Percentiles rank a stretch among this genome's conserved stretches.
phyloP scores from a whole-genome alignment of 352 stramenopile genomes.

The Phytophthora pseudosyringae region DNA sequence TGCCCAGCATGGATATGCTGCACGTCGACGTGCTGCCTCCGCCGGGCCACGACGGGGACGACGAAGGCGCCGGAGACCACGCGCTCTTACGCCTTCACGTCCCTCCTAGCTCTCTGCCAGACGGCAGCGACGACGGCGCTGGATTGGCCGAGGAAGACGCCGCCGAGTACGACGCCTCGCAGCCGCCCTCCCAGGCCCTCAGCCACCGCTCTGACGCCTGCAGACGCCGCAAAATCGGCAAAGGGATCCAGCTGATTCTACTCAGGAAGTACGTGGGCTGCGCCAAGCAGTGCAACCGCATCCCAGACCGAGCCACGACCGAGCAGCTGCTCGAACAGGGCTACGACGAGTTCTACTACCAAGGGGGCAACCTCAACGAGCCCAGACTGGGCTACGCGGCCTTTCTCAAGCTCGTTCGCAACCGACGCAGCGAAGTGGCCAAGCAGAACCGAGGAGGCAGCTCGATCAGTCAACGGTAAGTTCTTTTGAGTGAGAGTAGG shows the following conservation, averaged over 20 bases:
- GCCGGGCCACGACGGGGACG: slow-evolving; percentile 27
- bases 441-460: slow-evolving; percentile 28
- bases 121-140: slow-evolving; percentile 28
- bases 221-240: slow-evolving; percentile 58
- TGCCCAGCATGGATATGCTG: slow-evolving; percentile 29
- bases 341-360: slow-evolving; percentile 77
- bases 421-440: slow-evolving; percentile 60
- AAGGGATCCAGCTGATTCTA: slow-evolving; percentile 62
- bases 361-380: slow-evolving; percentile 64
- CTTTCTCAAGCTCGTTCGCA: slow-evolving; percentile 76
- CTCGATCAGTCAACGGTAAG: slow-evolving; percentile 30
- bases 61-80: slow-evolving; percentile 23
- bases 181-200: slow-evolving; percentile 10
- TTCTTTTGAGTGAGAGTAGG: neutral
- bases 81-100: slow-evolving; percentile 28
- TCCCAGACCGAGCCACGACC: slow-evolving; percentile 57
- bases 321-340: slow-evolving; percentile 70
- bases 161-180: slow-evolving; percentile 23
- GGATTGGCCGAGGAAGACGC: slow-evolving; percentile 26
- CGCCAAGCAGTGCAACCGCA: slow-evolving; percentile 51
- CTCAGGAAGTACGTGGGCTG: slow-evolving; percentile 68
- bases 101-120: slow-evolving; percentile 15
- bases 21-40: slow-evolving; percentile 31
- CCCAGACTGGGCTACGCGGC: slow-evolving; percentile 58
- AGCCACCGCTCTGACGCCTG: slow-evolving; percentile 9